phyloP scores from a whole-genome alignment of 129 eudicot genomes.

The Pseudognaphalium luteoalbum region DNA sequence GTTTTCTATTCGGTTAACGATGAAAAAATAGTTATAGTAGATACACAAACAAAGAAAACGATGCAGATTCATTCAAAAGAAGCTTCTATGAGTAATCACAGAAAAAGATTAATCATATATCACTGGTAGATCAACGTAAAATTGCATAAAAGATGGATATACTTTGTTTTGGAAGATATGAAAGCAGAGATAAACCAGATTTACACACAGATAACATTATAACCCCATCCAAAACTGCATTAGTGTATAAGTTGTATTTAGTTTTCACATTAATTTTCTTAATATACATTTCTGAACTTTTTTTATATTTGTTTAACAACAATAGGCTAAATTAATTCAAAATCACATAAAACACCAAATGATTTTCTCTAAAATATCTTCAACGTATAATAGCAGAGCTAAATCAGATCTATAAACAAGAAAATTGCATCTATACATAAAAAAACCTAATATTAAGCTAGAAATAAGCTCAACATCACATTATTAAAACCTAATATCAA shows the following conservation, averaged over 20 bases:
- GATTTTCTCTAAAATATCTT: background rate
- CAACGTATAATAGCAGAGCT: background rate
- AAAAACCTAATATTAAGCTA: no score
- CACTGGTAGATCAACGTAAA: background rate
- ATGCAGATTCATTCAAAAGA: background rate
- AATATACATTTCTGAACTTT: no score
- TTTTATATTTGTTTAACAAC: background rate
- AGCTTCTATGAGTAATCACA: background rate
- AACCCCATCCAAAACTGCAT: conserved; percentile 3
- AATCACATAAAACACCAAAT: background rate
- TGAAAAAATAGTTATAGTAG: background rate
- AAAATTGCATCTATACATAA: background rate
- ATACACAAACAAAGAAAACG: background rate
- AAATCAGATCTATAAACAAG: background rate
- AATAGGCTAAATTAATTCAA: background rate
- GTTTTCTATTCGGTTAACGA: background rate
- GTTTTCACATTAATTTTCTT: no score
- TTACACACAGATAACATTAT: background rate
- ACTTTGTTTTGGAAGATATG: no score
- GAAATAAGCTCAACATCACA: no score
- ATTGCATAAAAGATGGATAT: background rate
- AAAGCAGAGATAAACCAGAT: conserved; percentile 6
- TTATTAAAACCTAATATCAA: no score
- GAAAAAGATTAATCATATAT: no score
- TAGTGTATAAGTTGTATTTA: no score